phyloP scores from a whole-genome alignment of 768 basidiomycete species.

The Floccularia luteovirens region DNA sequence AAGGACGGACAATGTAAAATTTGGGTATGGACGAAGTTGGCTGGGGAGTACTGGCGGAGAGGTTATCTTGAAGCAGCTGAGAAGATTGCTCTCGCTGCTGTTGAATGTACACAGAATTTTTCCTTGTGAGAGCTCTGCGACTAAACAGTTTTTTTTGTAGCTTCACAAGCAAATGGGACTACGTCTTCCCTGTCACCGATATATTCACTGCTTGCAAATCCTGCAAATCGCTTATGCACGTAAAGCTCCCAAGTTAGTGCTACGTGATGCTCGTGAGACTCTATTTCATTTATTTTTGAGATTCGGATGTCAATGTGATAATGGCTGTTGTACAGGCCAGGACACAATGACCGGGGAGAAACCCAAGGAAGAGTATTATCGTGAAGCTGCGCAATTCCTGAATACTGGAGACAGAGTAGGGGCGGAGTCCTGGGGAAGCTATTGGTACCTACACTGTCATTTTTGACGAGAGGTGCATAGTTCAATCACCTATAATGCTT shows the following conservation, averaged over 20 bases:
- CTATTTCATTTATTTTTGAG: slow-evolving; percentile 1
- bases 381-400: slow-evolving; percentile 61
- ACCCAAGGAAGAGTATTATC: slow-evolving; percentile 60
- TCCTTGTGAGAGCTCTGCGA: slow-evolving; percentile 5
- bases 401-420: slow-evolving; percentile 52
- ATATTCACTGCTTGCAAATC: slow-evolving; percentile 78
- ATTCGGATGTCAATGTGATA: slow-evolving; percentile 1
- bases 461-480: slow-evolving; percentile 59
- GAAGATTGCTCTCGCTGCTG: slow-evolving; percentile 59
- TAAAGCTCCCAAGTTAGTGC: slow-evolving; percentile 73
- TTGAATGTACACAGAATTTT: slow-evolving; percentile 43
- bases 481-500: neutral
- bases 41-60: slow-evolving; percentile 83
- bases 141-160: slow-evolving; percentile 21
- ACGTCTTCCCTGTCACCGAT: slow-evolving; percentile 57
- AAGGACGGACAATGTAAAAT: slow-evolving; percentile 65
- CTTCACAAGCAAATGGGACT: slow-evolving; percentile 42
- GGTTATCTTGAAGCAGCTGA: slow-evolving; percentile 73
- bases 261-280: slow-evolving; percentile 66
- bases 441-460: slow-evolving; percentile 48
- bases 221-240: slow-evolving; percentile 75
- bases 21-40: slow-evolving; percentile 75
- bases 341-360: slow-evolving; percentile 54
- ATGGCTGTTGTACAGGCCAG: slow-evolving; percentile 36
- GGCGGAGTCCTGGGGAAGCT: slow-evolving; percentile 52